A percentile compares a stretch with the other conserved stretches of the same genome.
Conservation (phyloP, 805 yeast genomes). For the Candida argentea region DNA sequence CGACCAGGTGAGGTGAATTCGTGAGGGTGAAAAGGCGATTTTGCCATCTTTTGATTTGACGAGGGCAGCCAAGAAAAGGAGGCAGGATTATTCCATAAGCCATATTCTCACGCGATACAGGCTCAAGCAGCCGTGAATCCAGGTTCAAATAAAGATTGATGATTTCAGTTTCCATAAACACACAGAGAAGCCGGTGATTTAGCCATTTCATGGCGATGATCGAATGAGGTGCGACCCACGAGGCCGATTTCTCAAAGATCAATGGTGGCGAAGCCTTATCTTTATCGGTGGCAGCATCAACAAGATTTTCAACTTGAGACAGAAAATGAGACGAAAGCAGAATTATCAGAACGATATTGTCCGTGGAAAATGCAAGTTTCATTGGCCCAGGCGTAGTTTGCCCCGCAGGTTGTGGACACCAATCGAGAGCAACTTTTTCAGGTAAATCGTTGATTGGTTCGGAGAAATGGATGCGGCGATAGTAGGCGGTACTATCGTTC, state of each 20-base stretch:
- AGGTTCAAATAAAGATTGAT: conserved; percentile 1
- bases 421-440: conserved; percentile 34
- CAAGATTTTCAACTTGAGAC: no score
- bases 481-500: no score
- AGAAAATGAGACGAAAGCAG: no score
- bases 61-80: no score
- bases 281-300: conserved; percentile 26
- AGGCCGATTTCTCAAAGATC: conserved; percentile 14
- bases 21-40: no score
- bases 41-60: no score
- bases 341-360: conserved; percentile 46
- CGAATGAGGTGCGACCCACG: conserved; percentile 10
- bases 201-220: conserved; percentile 55
- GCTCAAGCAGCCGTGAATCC: no score
- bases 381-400: conserved; percentile 20
- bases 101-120: no score
- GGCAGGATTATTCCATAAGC: no score
- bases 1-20: no score
- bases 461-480: no score
- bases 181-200: no score
- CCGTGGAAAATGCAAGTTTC: conserved; percentile 59
- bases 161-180: conserved; percentile 4
- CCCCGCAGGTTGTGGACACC: conserved; percentile 50
- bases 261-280: conserved; percentile 24
- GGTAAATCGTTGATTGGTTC: conserved; percentile 8